phyloP scores from a whole-genome alignment of 2,329 filamentous ascomycete genomes.

The Didymellaceae sp. region DNA sequence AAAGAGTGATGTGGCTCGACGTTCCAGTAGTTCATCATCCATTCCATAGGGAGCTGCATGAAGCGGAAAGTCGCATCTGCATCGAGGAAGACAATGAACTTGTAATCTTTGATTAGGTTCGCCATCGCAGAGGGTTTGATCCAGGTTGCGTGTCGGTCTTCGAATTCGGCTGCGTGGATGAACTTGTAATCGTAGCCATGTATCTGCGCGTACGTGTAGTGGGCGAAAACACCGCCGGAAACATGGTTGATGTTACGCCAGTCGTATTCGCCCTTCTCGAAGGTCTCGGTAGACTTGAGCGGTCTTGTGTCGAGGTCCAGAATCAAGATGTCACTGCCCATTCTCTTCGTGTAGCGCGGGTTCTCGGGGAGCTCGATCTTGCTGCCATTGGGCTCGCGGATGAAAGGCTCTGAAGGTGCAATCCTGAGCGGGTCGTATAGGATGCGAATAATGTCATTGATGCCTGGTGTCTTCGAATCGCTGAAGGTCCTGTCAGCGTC shows the following conservation, averaged over 20 bases:
- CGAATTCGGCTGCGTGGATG: constrained; percentile 50
- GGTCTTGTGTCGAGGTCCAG: constrained; percentile 47
- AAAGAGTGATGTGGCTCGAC: constrained; percentile 52
- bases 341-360: constrained; percentile 40
- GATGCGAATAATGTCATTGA: constrained; percentile 41
- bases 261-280: constrained; percentile 41
- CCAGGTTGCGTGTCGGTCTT: constrained; percentile 56
- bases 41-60: constrained; percentile 57
- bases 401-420: constrained; percentile 35
- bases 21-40: constrained; percentile 59
- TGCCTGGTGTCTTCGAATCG: constrained; percentile 33
- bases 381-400: constrained; percentile 41
- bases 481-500: constrained; percentile 27
- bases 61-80: constrained; percentile 57
- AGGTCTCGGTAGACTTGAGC: constrained; percentile 41
- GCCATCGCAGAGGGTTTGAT: constrained; percentile 52
- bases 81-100: constrained; percentile 58
- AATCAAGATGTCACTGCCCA: constrained; percentile 46
- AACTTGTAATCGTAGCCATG: constrained; percentile 60
- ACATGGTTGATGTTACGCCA: constrained; percentile 48
- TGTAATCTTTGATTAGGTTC: constrained; percentile 47
- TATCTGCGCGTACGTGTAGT: constrained; percentile 51
- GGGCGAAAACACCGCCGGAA: constrained; percentile 47
- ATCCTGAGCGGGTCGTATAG: constrained; percentile 42
- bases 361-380: constrained; percentile 39